phyloP scores from a whole-genome alignment of 805 yeast genomes.

The Ogataea nitratoaversa region DNA sequence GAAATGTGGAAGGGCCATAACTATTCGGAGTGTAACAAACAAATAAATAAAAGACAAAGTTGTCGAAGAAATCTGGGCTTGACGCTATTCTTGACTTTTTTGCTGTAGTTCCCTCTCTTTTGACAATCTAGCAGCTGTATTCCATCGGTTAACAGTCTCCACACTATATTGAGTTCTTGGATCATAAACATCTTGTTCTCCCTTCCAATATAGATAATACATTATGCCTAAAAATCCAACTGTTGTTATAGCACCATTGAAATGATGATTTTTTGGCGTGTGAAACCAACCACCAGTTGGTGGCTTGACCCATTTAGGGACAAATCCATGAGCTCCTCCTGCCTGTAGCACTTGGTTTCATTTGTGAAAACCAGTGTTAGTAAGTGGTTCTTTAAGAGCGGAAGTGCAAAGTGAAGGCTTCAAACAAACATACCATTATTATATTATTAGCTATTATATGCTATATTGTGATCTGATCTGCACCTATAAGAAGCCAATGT shows the following conservation, averaged over 20 bases:
- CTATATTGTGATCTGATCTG: too few species aligned
- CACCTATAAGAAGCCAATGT: too few species aligned
- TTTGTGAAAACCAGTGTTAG: too few species aligned
- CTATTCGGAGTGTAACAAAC: too few species aligned
- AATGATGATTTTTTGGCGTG: slow-evolving; percentile 46
- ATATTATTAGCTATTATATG: background rate
- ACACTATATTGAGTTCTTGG: slow-evolving; percentile 34
- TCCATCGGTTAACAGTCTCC: slow-evolving; percentile 42
- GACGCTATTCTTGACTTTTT: slow-evolving; percentile 4
- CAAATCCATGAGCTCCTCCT: slow-evolving; percentile 18
- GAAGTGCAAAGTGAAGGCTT: background rate
- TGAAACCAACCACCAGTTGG: slow-evolving; percentile 58
- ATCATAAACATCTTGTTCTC: slow-evolving; percentile 33
- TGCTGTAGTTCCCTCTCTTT: slow-evolving; percentile 4
- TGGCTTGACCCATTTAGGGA: slow-evolving; percentile 33
- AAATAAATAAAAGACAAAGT: slow-evolving; percentile 2
- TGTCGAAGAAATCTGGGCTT: slow-evolving; percentile 14
- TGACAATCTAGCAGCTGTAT: slow-evolving; percentile 37
- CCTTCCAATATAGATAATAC: slow-evolving; percentile 32
- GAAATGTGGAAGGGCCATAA: too few species aligned
- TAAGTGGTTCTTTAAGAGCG: too few species aligned
- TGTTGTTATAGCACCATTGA: slow-evolving; percentile 38
- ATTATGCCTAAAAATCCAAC: slow-evolving; percentile 35
- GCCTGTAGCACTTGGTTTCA: background rate
- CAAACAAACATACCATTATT: background rate